These are phyloP conservation scores for Jaltomata sinuosa DNA, from an alignment of 257 asterid genomes.

Conservation along the genomic window DNA sequence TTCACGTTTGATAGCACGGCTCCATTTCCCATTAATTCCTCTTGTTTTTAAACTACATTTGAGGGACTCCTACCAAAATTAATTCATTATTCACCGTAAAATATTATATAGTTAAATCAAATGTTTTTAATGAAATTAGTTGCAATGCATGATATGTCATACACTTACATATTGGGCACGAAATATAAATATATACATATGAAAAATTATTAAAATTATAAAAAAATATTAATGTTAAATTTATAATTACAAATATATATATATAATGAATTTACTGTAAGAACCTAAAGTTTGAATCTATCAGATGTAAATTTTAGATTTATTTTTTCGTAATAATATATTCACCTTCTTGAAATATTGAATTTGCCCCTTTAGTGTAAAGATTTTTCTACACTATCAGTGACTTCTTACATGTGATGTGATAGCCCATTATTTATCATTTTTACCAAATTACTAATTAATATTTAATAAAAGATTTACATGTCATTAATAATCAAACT, in stretches of 20 bases:
- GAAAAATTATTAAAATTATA: neutral
- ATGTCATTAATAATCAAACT: neutral
- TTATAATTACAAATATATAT: too few species aligned
- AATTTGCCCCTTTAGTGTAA: neutral
- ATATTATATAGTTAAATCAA: neutral
- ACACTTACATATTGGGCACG: neutral
- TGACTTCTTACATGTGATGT: neutral
- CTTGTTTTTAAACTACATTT: neutral
- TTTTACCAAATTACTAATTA: neutral
- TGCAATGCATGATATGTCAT: neutral
- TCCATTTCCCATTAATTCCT: neutral
- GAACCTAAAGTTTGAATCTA: neutral
- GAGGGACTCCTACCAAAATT: neutral
- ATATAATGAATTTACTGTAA: neutral
- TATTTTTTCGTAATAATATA: neutral
- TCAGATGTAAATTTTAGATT: neutral
- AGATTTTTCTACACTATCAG: neutral
- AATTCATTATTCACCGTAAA: neutral
- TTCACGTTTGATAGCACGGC: neutral
- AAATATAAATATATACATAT: neutral
- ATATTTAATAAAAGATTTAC: neutral
- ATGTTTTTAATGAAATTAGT: neutral
- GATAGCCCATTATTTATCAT: neutral
- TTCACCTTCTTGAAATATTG: neutral
- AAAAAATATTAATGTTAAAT: neutral